Conservation (phyloP, 257 asterid species). For the Solanum neorickii region DNA sequence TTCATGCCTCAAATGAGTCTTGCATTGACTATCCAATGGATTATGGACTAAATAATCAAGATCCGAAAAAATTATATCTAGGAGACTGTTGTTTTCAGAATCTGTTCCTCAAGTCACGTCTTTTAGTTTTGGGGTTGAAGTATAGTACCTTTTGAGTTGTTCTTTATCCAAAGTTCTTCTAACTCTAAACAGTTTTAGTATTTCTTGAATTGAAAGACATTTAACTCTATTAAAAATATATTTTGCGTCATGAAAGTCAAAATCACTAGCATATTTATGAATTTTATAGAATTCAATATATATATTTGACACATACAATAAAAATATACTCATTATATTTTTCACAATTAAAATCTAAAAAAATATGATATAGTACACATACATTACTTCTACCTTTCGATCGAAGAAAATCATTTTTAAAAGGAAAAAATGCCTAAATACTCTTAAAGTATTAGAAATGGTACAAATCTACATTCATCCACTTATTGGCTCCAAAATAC, state of each 20-base stretch:
- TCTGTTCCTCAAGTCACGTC: rapidly evolving
- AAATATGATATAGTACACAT: too few species aligned
- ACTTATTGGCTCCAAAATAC: too few species aligned
- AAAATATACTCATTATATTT: background rate
- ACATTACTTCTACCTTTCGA: too few species aligned
- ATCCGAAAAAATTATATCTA: rapidly evolving
- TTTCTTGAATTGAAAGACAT: background rate
- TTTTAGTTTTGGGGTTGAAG: background rate
- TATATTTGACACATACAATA: background rate
- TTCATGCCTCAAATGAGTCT: background rate
- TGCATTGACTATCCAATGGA: too few species aligned
- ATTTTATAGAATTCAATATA: too few species aligned
- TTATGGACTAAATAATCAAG: background rate
- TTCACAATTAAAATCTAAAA: background rate
- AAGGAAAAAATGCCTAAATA: too few species aligned
- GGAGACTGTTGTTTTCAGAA: rapidly evolving
- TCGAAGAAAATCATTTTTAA: too few species aligned
- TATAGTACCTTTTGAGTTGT: background rate
- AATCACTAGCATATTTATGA: too few species aligned
- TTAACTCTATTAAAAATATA: background rate
- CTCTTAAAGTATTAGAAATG: too few species aligned
- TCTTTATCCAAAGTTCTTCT: background rate
- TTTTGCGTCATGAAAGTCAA: rapidly evolving
- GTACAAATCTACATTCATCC: too few species aligned
- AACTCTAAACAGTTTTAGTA: background rate